phyloP scores from a whole-genome alignment of 345 rosid species.

The Microthlaspi erraticum region DNA sequence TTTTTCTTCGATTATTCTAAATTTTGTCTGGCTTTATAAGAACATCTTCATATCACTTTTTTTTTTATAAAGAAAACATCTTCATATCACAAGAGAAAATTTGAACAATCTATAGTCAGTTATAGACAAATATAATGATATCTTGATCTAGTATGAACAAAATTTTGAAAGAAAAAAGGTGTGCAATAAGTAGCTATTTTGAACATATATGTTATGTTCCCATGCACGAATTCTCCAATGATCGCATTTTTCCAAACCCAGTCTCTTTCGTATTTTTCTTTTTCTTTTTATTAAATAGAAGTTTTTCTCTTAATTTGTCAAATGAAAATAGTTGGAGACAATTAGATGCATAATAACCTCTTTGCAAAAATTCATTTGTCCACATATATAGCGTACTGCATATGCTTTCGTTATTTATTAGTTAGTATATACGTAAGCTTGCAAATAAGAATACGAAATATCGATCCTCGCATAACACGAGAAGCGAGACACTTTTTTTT shows the following conservation, averaged over 20 bases:
- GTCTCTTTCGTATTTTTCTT: neutral
- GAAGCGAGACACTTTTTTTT: slow-evolving; percentile 13
- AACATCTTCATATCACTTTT: slow-evolving; percentile 31
- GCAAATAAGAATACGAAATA: neutral
- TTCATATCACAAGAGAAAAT: slow-evolving; percentile 16
- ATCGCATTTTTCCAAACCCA: neutral
- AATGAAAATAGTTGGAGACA: neutral
- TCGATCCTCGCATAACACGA: slow-evolving; percentile 35
- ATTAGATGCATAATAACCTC: neutral
- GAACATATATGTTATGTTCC: neutral
- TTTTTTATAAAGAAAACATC: no score
- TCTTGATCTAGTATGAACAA: neutral
- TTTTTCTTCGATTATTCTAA: neutral
- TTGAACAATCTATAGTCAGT: slow-evolving; percentile 6
- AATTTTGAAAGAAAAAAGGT: neutral
- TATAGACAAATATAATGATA: neutral
- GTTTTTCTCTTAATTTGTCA: neutral
- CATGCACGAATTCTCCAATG: slow-evolving; percentile 6
- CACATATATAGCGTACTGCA: no score
- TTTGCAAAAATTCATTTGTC: neutral
- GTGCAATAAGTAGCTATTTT: neutral
- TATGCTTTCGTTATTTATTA: no score
- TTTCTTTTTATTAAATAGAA: neutral
- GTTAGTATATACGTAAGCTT: neutral
- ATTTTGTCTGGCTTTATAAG: slow-evolving; percentile 16